Conservation (phyloP, 2,329 filamentous ascomycete species). For the Sarocladium kiliense region DNA sequence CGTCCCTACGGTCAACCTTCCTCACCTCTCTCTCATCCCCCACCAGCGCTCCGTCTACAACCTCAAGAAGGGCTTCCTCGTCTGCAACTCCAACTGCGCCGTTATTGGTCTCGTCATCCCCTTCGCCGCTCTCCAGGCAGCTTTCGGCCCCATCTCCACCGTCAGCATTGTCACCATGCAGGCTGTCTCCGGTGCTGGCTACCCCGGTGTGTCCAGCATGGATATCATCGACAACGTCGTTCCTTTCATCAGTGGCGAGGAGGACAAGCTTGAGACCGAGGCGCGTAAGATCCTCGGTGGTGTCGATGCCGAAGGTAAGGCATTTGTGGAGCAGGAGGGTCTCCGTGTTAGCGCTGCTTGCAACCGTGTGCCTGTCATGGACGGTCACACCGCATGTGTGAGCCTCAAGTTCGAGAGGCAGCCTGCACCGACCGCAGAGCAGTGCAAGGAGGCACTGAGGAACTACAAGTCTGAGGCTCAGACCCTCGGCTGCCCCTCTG, state of each 20-base stretch:
- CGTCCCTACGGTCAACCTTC: constrained; percentile 89
- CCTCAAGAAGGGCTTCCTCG: constrained; percentile 81
- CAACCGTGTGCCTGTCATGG: constrained; percentile 90
- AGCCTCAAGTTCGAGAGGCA: constrained; percentile 75
- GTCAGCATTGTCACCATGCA: constrained; percentile 87
- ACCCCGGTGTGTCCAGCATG: constrained; percentile 87
- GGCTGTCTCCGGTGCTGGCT: constrained; percentile 88
- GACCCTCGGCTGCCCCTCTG: constrained; percentile 78
- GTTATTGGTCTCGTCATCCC: constrained; percentile 87
- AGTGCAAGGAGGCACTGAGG: constrained; percentile 74
- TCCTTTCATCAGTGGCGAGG: constrained; percentile 87
- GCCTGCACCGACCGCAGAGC: constrained; percentile 66
- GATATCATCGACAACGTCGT: constrained; percentile 96
- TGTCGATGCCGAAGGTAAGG: no score
- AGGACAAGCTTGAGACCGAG: constrained; percentile 93
- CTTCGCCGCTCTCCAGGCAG: constrained; percentile 81
- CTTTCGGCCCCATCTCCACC: constrained; percentile 77
- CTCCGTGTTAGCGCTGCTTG: constrained; percentile 82
- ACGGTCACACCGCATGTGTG: constrained; percentile 96
- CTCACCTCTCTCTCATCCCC: constrained; percentile 82
- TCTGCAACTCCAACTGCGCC: constrained; percentile 98
- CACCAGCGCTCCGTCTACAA: constrained; percentile 72
- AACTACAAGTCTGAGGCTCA: constrained; percentile 79
- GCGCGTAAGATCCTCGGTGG: constrained; percentile 88
- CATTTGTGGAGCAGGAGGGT: no score